Percentiles rank a stretch among this genome's conserved stretches.
These are phyloP conservation scores for Rhizopogon rudus DNA, from an alignment of 768 basidiomycete genomes.

Conservation along the genomic window DNA sequence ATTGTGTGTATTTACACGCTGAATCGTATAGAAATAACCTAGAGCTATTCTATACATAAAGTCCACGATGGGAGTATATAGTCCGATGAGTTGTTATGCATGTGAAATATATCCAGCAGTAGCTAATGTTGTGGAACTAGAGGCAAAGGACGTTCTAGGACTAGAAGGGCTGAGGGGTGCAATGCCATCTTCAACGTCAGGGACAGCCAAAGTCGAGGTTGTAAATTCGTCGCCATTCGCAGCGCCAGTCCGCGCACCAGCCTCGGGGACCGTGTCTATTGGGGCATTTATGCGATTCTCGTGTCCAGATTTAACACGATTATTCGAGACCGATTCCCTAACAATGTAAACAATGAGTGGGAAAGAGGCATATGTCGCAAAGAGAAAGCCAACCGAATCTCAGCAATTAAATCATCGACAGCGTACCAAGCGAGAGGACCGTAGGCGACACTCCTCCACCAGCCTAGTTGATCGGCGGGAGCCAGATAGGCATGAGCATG, in stretches of 20 bases:
- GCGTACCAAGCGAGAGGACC: conserved; percentile 69
- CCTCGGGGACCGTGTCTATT: conserved; percentile 69
- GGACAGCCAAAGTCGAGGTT: conserved; percentile 39
- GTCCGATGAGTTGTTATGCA: neutral
- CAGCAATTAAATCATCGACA: conserved; percentile 75
- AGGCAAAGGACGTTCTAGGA: conserved; percentile 23
- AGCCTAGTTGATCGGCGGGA: conserved; percentile 62
- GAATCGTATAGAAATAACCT: neutral
- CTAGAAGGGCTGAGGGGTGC: conserved; percentile 1
- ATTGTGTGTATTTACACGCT: neutral
- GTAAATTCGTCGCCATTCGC: conserved; percentile 64
- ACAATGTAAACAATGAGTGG: conserved; percentile 1
- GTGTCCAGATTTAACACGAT: conserved; percentile 78
- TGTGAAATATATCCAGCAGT: neutral
- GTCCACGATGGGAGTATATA: neutral
- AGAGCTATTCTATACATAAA: neutral
- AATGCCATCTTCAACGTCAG: conserved; percentile 38
- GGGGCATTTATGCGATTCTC: conserved; percentile 52
- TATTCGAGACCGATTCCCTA: conserved; percentile 74
- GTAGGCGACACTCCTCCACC: conserved; percentile 69
- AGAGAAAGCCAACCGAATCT: conserved; percentile 56
- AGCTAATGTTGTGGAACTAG: conserved; percentile 2
- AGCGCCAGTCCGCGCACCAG: conserved; percentile 61
- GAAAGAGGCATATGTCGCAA: conserved; percentile 3
- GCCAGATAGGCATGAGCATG: conserved; percentile 72